These are phyloP conservation scores for Anisodus acutangulus DNA, from an alignment of 257 asterid species.

Conservation along the genomic window DNA sequence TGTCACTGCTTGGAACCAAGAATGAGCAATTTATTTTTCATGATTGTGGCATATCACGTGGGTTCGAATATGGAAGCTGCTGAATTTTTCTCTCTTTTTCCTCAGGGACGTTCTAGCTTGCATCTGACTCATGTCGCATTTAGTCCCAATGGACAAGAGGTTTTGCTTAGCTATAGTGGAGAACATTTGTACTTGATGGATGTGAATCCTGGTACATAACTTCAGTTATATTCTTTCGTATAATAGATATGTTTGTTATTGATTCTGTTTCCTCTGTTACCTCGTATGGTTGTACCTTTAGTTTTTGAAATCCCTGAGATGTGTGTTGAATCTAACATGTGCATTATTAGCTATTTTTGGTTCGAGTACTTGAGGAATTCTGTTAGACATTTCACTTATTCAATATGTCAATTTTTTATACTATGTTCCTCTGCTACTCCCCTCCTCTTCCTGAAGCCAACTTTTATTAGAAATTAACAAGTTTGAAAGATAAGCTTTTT, in stretches of 20 bases:
- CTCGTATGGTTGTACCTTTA: not conserved
- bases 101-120: constrained; percentile 76
- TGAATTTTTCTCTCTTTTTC: constrained; percentile 34
- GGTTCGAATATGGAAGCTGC: constrained; percentile 26
- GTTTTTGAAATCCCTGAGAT: constrained; percentile 1
- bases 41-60: not conserved
- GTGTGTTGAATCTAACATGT: constrained; percentile 15
- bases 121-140: constrained; percentile 91
- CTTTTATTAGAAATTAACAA: not conserved
- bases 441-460: not conserved
- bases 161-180: constrained; percentile 94
- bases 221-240: not conserved
- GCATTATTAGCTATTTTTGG: constrained; percentile 6
- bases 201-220: constrained; percentile 63
- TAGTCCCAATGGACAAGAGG: constrained; percentile 91
- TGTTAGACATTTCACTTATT: constrained; percentile 10
- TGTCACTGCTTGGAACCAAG: not conserved
- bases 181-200: constrained; percentile 97
- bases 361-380: not conserved
- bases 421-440: constrained; percentile 16
- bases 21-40: not conserved
- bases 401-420: constrained; percentile 6
- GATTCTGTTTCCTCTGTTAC: not conserved
- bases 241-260: not conserved
- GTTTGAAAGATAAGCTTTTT: not conserved